phyloP scores from a whole-genome alignment of 2,329 filamentous ascomycete genomes.

The Fusarium humuli region DNA sequence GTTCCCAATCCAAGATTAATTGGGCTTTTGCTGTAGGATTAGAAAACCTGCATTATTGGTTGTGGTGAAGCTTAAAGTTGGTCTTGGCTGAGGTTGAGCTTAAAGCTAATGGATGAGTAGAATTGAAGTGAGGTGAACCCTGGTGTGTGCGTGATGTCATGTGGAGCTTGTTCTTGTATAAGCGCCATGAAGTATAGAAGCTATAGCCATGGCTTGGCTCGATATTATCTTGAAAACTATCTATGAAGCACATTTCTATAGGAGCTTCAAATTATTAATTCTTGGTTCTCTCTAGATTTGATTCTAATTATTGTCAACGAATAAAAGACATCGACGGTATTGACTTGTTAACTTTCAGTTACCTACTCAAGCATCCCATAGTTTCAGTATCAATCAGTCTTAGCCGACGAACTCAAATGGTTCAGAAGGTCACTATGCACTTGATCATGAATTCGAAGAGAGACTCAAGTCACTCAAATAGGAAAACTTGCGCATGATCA shows the following conservation, averaged over 20 bases:
- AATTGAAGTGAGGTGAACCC: slow-evolving; percentile 15
- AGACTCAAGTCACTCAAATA: slow-evolving; percentile 5
- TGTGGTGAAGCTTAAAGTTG: not conserved
- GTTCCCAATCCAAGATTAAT: slow-evolving; percentile 11
- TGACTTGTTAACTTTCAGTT: not conserved
- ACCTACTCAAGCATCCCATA: not conserved
- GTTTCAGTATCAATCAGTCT: not conserved
- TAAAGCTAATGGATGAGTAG: slow-evolving; percentile 7
- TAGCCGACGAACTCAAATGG: not conserved
- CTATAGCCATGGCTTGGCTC: not conserved
- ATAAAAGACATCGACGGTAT: not conserved
- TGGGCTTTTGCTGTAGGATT: slow-evolving; percentile 13
- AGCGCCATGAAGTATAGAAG: not conserved
- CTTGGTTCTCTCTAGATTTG: not conserved
- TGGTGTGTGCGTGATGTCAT: slow-evolving; percentile 45
- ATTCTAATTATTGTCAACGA: not conserved
- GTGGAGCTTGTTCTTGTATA: slow-evolving; percentile 27
- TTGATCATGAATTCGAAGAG: not conserved
- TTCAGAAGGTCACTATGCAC: not conserved
- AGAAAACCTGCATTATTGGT: slow-evolving; percentile 28
- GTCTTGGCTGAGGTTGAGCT: slow-evolving; percentile 11
- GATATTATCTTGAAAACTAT: not conserved
- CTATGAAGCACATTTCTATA: not conserved
- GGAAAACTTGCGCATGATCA: slow-evolving; percentile 37
- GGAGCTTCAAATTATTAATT: not conserved